Evolutionary conservation across 2,329 filamentous ascomycete genomes (phyloP), one percentile per base, ranked within the genome.

Genomic region (Albophoma yamanashiensis): DNA sequence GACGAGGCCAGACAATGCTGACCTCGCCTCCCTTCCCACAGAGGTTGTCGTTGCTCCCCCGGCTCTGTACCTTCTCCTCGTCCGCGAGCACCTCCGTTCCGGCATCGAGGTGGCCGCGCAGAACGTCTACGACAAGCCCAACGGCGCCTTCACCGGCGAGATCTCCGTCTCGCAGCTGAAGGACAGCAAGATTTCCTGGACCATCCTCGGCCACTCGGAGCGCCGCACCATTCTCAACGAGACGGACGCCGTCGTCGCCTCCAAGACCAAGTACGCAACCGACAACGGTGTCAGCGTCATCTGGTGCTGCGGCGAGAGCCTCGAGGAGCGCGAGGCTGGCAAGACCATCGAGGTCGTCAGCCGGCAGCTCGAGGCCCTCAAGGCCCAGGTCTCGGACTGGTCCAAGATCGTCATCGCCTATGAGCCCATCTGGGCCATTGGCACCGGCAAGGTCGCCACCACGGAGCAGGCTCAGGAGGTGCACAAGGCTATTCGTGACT

Each of bases 51-150:
- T 99, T 76, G 86, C 94, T 64, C 94, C 94, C 64, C 91, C 94
- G 56, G 78, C 91, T 61, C 83, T 97, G 73, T 97, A 96, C 83
- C 91, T 99, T 69, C 84, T 91, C 72, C 86, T 92, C 66, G 86
- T 92, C 71, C 91, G 91, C 70, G 87, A 94, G 74, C 82, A 87
- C 71, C 84, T 93, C 70, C 85, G 87, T 74, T 72, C 83, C 68
- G 86, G 87, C 66, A 82, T 99, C 73, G 89, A 90, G 72, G 89
- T 99, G 64, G 89, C 93, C 61, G 88, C 94, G 61, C 94, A 99
- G 81, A 99, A 99, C 79, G 91, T 97, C 76, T 97, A 86, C 78
- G 90, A 97, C 83, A 93, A 93, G 85, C 91, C 92, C 75, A 92
- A 94, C 76, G 94, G 94, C 69, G 94, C 94, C 69, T 97, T 89